phyloP scores from a whole-genome alignment of 78 protist species.

The Andalucia godoyi region DNA sequence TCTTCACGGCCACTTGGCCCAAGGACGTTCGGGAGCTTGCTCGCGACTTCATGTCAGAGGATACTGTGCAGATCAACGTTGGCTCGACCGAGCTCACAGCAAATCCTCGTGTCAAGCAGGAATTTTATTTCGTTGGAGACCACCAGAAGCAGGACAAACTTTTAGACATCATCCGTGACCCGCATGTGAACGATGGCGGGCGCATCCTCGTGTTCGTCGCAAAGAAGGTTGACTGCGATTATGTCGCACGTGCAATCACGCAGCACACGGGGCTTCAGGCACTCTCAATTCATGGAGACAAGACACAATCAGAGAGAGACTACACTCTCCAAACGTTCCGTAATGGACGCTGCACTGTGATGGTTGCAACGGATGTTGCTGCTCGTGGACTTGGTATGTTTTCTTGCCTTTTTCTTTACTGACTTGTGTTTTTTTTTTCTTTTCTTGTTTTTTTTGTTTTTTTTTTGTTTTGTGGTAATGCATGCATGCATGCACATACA shows the following conservation, averaged over 20 bases:
- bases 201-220: slow-evolving; percentile 6
- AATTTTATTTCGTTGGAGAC: slow-evolving; percentile 19
- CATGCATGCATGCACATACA: background rate
- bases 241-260: background rate
- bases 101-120: slow-evolving; percentile 72
- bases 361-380: slow-evolving; percentile 86
- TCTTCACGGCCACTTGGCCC: slow-evolving; percentile 99
- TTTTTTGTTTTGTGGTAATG: background rate
- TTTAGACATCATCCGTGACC: background rate
- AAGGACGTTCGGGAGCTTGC: slow-evolving; percentile 80
- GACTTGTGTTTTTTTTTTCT: too few species aligned
- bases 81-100: slow-evolving; percentile 71
- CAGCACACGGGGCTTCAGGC: slow-evolving; percentile 16
- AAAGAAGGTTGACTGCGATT: background rate
- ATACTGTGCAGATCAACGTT: slow-evolving; percentile 49
- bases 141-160: slow-evolving; percentile 11
- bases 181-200: background rate
- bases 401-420: too few species aligned
- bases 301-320: slow-evolving; percentile 70
- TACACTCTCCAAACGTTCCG: slow-evolving; percentile 32
- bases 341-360: slow-evolving; percentile 15
- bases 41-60: slow-evolving; percentile 37
- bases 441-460: too few species aligned
- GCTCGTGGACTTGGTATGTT: slow-evolving; percentile 71
- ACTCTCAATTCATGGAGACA: slow-evolving; percentile 90